These are phyloP conservation scores for Diaporthe sp. DNA, from an alignment of 2,329 filamentous ascomycete species.

Conservation along the genomic window DNA sequence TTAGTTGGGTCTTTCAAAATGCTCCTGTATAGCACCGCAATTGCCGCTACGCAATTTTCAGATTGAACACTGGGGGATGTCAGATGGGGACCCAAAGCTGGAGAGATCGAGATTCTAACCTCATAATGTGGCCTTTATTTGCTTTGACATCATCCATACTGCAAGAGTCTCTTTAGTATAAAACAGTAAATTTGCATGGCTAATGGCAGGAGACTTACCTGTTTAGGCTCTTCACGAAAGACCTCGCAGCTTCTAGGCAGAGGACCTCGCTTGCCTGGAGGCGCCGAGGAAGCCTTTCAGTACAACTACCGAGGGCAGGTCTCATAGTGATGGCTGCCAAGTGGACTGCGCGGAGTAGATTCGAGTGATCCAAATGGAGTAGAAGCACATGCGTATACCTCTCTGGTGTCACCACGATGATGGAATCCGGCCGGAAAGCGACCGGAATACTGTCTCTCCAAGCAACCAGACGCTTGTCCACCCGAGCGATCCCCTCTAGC, in stretches of 20 bases:
- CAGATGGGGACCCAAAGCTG: not conserved
- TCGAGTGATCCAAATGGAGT: not conserved
- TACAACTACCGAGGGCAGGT: not conserved
- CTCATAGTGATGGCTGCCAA: not conserved
- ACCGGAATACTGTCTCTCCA: not conserved
- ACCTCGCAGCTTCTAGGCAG: not conserved
- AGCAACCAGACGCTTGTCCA: not conserved
- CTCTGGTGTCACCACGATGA: not conserved
- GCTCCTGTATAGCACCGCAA: not conserved
- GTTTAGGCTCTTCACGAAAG: not conserved
- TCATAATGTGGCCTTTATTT: not conserved
- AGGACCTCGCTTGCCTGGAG: not conserved
- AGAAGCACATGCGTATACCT: not conserved
- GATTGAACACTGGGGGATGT: not conserved
- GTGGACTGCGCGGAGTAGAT: not conserved
- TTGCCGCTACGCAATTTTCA: not conserved
- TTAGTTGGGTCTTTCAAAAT: not conserved
- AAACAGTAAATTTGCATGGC: not conserved
- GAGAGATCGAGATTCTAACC: not conserved
- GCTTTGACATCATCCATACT: constrained; percentile 2
- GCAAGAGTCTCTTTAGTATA: not conserved
- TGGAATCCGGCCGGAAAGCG: not conserved
- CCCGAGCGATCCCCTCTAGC: not conserved
- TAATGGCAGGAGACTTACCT: not conserved
- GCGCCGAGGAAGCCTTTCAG: not conserved